These are phyloP conservation scores for Diaporthe caulivora DNA, from an alignment of 2,329 filamentous ascomycete genomes.

Conservation along the genomic window DNA sequence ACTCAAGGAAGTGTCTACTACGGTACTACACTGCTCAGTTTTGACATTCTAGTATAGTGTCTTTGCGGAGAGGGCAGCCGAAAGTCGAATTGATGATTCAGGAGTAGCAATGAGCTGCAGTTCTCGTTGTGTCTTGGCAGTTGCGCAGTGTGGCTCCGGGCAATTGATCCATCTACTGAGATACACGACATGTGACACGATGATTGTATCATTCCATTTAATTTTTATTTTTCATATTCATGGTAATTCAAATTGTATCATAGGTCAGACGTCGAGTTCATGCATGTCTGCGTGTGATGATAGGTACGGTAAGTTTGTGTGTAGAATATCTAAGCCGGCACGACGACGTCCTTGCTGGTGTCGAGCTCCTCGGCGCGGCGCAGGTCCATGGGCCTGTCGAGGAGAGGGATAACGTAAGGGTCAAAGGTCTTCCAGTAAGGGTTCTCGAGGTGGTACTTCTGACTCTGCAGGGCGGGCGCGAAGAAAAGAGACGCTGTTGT, in stretches of 20 bases:
- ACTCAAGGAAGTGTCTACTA: not conserved
- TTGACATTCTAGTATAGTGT: not conserved
- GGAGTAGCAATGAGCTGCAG: not conserved
- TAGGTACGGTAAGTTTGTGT: not conserved
- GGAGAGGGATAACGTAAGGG: slow-evolving; percentile 76
- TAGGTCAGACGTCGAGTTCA: not conserved
- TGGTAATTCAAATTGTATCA: not conserved
- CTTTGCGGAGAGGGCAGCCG: not conserved
- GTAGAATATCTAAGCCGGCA: slow-evolving; percentile 44
- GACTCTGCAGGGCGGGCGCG: slow-evolving; percentile 53
- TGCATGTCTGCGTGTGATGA: not conserved
- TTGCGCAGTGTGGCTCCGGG: not conserved
- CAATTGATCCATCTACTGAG: too few species aligned
- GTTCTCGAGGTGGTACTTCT: slow-evolving; percentile 75
- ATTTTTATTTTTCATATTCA: not conserved
- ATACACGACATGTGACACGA: too few species aligned
- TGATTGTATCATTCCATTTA: too few species aligned
- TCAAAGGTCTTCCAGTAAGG: slow-evolving; percentile 84
- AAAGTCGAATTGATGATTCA: not conserved
- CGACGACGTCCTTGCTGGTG: slow-evolving; percentile 61
- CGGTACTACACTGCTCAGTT: not conserved
- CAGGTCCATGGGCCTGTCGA: slow-evolving; percentile 78
- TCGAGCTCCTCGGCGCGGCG: slow-evolving; percentile 76
- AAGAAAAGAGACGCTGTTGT: slow-evolving; percentile 2
- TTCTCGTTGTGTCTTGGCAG: not conserved